Conservation (phyloP, 1,284 basidiomycete species). For the Bondarzewia mesenterica region DNA sequence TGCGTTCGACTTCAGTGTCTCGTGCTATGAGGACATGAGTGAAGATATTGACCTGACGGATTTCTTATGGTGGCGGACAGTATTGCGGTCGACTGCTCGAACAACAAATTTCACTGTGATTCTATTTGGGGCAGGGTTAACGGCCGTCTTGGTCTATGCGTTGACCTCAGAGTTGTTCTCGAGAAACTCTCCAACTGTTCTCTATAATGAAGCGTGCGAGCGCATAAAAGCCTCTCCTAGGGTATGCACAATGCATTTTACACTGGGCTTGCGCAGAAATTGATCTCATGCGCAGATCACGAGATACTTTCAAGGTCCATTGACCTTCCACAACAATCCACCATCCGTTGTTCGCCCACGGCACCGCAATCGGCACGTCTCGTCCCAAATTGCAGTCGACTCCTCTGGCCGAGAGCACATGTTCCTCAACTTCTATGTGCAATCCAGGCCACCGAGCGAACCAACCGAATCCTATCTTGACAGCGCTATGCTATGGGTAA, state of each 20-base stretch:
- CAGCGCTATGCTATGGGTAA: conserved; percentile 32
- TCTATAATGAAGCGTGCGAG: conserved; percentile 83
- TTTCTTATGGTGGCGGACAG: conserved; percentile 27
- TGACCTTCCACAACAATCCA: conserved; percentile 72
- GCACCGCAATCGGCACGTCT: conserved; percentile 72
- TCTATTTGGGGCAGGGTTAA: conserved; percentile 74
- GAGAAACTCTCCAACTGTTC: conserved; percentile 85
- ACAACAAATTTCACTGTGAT: conserved; percentile 82
- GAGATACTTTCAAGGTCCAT: conserved; percentile 54
- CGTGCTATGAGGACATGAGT: neutral
- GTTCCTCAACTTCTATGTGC: conserved; percentile 72
- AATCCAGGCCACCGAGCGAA: conserved; percentile 32
- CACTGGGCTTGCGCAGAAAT: neutral
- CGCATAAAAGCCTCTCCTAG: conserved; percentile 68
- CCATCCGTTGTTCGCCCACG: conserved; percentile 63
- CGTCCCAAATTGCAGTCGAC: conserved; percentile 66
- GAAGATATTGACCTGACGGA: neutral
- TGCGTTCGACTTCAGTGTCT: conserved; percentile 28
- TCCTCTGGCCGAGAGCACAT: conserved; percentile 68
- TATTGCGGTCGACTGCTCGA: conserved; percentile 71
- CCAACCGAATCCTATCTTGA: conserved; percentile 31
- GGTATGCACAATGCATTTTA: conserved; percentile 30
- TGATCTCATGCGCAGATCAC: conserved; percentile 37
- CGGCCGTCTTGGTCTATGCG: conserved; percentile 77
- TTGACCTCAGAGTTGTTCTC: conserved; percentile 87